Evolutionary conservation across 2,329 filamentous ascomycete genomes (phyloP).

Genomic region (Fusarium sambucinum): DNA sequence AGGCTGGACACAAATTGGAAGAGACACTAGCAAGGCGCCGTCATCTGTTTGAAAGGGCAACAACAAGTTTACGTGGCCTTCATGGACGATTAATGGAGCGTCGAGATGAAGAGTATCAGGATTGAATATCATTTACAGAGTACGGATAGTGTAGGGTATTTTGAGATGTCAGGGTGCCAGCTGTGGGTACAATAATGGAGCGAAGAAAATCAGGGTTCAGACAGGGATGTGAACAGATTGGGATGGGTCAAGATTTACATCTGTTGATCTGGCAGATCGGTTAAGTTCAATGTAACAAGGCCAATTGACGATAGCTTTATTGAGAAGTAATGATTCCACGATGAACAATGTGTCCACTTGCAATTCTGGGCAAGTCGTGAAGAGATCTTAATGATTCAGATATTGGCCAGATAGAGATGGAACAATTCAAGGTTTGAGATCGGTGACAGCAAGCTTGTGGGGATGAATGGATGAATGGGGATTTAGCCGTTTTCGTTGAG

Average conservation of each 20-base stretch:
- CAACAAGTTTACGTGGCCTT: constrained; percentile 39
- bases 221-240: constrained; percentile 31
- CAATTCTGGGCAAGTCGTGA: neutral
- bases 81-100: constrained; percentile 36
- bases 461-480: constrained; percentile 22
- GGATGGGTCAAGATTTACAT: constrained; percentile 9
- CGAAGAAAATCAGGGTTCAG: constrained; percentile 37
- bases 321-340: constrained; percentile 10
- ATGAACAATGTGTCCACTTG: constrained; percentile 4
- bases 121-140: neutral
- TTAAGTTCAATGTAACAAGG: neutral
- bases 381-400: constrained; percentile 24
- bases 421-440: constrained; percentile 17
- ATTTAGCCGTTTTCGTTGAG: constrained; percentile 8
- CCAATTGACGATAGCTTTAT: constrained; percentile 2
- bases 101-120: constrained; percentile 7
- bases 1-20: constrained; percentile 20
- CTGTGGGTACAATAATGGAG: constrained; percentile 4
- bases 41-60: constrained; percentile 36
- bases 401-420: neutral
- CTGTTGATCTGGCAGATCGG: constrained; percentile 1
- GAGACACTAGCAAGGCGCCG: constrained; percentile 28
- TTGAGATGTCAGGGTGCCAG: constrained; percentile 4
- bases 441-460: neutral
- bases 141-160: neutral